A percentile compares a stretch with the other conserved stretches of the same genome.
These are phyloP conservation scores for Hypoxylon sp. DNA, from an alignment of 2,329 filamentous ascomycete genomes.

Conservation along the genomic window DNA sequence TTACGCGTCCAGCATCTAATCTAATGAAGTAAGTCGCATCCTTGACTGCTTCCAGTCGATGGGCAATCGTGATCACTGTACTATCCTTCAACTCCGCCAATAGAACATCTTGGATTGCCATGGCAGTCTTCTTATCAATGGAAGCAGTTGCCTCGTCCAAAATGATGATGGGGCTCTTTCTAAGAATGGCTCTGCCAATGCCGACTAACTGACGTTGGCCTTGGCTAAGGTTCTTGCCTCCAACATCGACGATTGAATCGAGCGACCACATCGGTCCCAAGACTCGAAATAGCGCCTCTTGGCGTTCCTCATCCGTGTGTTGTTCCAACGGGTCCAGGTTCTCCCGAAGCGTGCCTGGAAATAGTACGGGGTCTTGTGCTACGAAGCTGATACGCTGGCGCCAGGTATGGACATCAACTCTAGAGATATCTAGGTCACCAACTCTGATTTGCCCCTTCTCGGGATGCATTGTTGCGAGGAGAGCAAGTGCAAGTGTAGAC, in stretches of 20 bases:
- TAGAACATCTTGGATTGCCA: conserved; percentile 70
- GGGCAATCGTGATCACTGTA: conserved; percentile 77
- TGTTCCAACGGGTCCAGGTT: conserved; percentile 79
- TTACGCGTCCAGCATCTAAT: conserved; percentile 66
- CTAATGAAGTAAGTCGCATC: conserved; percentile 70
- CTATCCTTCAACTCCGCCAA: conserved; percentile 67
- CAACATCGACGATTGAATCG: conserved; percentile 68
- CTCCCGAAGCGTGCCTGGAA: conserved; percentile 70
- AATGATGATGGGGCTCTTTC: conserved; percentile 72
- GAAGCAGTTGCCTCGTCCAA: conserved; percentile 76
- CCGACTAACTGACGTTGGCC: conserved; percentile 75
- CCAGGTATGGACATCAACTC: conserved; percentile 68
- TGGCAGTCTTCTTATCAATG: conserved; percentile 72
- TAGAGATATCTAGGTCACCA: conserved; percentile 67
- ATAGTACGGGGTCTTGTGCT: conserved; percentile 74
- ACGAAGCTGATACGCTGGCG: conserved; percentile 73
- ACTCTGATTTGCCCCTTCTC: conserved; percentile 66
- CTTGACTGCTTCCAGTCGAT: conserved; percentile 73
- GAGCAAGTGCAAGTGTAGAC: conserved; percentile 77
- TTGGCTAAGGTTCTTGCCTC: conserved; percentile 74
- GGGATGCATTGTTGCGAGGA: conserved; percentile 70
- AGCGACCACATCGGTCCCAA: conserved; percentile 67
- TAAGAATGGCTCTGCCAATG: conserved; percentile 71
- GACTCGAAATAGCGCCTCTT: conserved; percentile 70
- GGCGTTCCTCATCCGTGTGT: conserved; percentile 66